Evolutionary conservation across 192 early-diverging fungal genomes (phyloP), one percentile per base, ranked within the genome.

Genomic region (Gonapodya sp.): DNA sequence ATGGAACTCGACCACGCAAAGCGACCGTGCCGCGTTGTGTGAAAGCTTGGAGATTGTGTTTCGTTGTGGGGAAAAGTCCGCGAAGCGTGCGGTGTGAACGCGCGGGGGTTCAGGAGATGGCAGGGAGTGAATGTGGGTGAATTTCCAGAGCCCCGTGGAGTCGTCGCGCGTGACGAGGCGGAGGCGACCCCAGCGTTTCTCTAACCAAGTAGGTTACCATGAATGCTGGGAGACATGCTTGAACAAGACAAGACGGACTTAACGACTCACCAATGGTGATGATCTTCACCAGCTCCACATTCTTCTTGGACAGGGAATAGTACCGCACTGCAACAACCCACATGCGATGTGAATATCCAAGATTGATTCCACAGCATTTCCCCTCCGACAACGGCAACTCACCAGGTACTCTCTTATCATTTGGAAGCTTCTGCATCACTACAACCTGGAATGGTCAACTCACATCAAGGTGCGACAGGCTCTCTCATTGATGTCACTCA

Each of bases 231-330:
- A 16, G 46, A 64, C 8, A 8, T 64, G 8, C 46, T 64, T 64
- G 8, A 64, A 64, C 46, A 24, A 64, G 46, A 64, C 8, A 8
- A 24, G 46, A 24, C 46, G 24, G 8, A 16, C 46, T 18, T 77
- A 16, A 16, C 75, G 16, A 32, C 75, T 31, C 2, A 34, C 34
- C 75, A 18, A 77, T 18, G 75, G 75, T 77, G 75, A 77, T 77
- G 31, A 77, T 34, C 8, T 34, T 18, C 2, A 77, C 75, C 30
- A 32, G 14, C 31, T 77, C 75, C 30, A 77, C 75, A 34, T 77
- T 77, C 75, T 77, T 77, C 75, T 77, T 77, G 75, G 8, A 14
- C 18, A 77, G 75, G 8, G 75, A 77, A 33, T 77, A 77, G 75
- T 32, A 77, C 30, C 75, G 75, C 75, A 77, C 75, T 18, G 46